Evolutionary conservation across 768 basidiomycete species (phyloP).

Genomic region (Tylopilus vinaceipallidus): DNA sequence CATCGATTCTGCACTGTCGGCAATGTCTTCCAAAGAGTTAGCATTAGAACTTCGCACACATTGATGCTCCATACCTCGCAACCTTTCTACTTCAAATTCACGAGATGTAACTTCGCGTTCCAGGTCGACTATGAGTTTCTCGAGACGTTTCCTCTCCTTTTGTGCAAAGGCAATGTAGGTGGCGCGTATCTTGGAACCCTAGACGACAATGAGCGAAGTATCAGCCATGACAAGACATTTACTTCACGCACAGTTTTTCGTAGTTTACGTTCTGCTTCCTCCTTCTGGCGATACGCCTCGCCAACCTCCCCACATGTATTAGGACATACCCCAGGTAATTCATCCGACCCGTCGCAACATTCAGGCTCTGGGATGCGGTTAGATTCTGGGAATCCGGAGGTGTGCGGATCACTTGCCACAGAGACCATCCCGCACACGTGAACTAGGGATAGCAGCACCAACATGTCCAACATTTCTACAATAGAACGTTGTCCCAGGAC

Average conservation of each 20-base stretch:
- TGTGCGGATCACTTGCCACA: constrained; percentile 63
- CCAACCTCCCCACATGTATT: constrained; percentile 79
- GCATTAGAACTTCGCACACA: background rate
- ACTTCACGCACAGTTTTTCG: constrained; percentile 65
- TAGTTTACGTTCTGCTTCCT: constrained; percentile 73
- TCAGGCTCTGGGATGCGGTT: constrained; percentile 59
- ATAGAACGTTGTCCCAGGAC: constrained; percentile 71
- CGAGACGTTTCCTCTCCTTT: constrained; percentile 85
- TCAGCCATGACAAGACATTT: background rate
- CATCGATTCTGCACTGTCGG: constrained; percentile 73
- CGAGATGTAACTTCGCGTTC: constrained; percentile 56
- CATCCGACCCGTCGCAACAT: constrained; percentile 97
- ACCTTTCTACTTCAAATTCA: constrained; percentile 69
- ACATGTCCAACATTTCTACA: constrained; percentile 89
- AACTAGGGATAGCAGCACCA: constrained; percentile 72
- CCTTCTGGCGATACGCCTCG: constrained; percentile 59
- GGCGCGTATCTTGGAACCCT: constrained; percentile 91
- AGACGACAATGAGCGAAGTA: background rate
- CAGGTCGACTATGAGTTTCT: constrained; percentile 55
- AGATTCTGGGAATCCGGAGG: constrained; percentile 1
- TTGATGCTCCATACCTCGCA: constrained; percentile 53
- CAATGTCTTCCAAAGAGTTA: constrained; percentile 53
- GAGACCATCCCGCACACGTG: constrained; percentile 87
- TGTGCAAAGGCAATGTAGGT: constrained; percentile 85
- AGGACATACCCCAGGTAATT: constrained; percentile 73